Evolutionary conservation across 805 yeast species (phyloP).

Genomic region (Metschnikowia anglica): DNA sequence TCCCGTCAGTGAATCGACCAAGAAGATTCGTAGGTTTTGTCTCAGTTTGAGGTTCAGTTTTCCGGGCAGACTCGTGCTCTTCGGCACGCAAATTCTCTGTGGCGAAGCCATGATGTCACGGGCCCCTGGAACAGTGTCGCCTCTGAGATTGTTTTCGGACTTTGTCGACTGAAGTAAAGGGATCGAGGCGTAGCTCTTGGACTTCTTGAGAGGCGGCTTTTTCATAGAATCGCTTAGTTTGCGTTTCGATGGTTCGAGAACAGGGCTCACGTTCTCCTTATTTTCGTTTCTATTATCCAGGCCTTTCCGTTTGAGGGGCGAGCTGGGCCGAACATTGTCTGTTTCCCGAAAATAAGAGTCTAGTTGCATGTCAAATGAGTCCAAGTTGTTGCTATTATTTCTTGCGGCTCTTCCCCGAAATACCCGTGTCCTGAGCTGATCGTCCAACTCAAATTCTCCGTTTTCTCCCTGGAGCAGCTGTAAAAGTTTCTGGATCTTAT

Average conservation of each 20-base stretch:
- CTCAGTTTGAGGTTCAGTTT: slow-evolving; percentile 34
- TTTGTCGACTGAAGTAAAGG: slow-evolving; percentile 29
- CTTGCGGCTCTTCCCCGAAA: slow-evolving; percentile 25
- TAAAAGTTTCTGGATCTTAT: slow-evolving; percentile 40
- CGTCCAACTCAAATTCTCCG: slow-evolving; percentile 23
- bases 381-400: slow-evolving; percentile 11
- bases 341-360: slow-evolving; percentile 19
- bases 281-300: slow-evolving; percentile 14
- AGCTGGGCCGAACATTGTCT: slow-evolving; percentile 12
- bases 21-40: slow-evolving; percentile 36
- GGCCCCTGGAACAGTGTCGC: background rate
- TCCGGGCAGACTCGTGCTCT: slow-evolving; percentile 22
- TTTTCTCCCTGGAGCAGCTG: slow-evolving; percentile 32
- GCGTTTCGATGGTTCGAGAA: slow-evolving; percentile 29
- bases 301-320: slow-evolving; percentile 13
- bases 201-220: slow-evolving; percentile 11
- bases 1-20: slow-evolving; percentile 65
- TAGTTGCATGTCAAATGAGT: slow-evolving; percentile 21
- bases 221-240: slow-evolving; percentile 18
- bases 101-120: slow-evolving; percentile 28
- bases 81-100: slow-evolving; percentile 46
- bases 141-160: slow-evolving; percentile 1
- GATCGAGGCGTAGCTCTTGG: slow-evolving; percentile 19
- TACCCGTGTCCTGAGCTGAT: slow-evolving; percentile 21
- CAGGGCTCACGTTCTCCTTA: slow-evolving; percentile 35